Conservation (phyloP, 2,329 filamentous ascomycete genomes). For the Curvularia lunata region DNA sequence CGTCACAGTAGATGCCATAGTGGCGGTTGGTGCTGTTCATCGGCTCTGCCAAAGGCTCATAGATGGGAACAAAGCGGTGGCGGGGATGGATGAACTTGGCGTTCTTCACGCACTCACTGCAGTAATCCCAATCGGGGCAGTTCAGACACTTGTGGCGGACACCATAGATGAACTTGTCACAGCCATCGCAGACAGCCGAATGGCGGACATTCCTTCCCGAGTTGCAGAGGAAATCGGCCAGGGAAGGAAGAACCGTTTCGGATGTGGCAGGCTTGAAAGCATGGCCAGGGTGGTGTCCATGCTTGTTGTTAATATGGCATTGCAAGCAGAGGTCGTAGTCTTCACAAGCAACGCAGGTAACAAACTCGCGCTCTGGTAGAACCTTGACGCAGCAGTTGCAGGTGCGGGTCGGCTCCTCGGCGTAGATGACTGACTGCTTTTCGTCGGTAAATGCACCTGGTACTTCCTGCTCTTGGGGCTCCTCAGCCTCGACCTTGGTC, state of each 20-base stretch:
- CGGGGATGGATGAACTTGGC: constrained; percentile 74
- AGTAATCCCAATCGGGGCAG: constrained; percentile 98
- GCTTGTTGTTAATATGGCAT: constrained; percentile 77
- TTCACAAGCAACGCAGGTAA: constrained; percentile 83
- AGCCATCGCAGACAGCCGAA: constrained; percentile 92
- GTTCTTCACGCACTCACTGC: constrained; percentile 73
- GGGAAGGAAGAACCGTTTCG: constrained; percentile 62
- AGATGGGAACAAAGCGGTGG: constrained; percentile 89
- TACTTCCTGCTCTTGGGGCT: constrained; percentile 50
- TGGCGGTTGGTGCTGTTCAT: constrained; percentile 64
- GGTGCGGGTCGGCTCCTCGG: constrained; percentile 63
- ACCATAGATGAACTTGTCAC: constrained; percentile 84
- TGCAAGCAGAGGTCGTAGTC: constrained; percentile 91
- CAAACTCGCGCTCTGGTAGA: constrained; percentile 77
- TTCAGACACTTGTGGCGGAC: constrained; percentile 95
- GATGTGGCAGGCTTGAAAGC: constrained; percentile 73
- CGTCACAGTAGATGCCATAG: constrained; percentile 90
- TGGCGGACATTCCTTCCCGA: constrained; percentile 83
- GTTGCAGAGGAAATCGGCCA: constrained; percentile 71
- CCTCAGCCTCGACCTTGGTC: constrained; percentile 60
- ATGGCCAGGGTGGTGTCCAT: constrained; percentile 92
- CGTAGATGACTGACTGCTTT: constrained; percentile 48
- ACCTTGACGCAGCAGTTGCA: constrained; percentile 76
- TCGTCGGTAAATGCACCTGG: constrained; percentile 56
- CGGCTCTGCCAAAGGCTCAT: constrained; percentile 68